These are phyloP conservation scores for Whalleya microplaca DNA, from an alignment of 2,329 filamentous ascomycete species.

Conservation along the genomic window DNA sequence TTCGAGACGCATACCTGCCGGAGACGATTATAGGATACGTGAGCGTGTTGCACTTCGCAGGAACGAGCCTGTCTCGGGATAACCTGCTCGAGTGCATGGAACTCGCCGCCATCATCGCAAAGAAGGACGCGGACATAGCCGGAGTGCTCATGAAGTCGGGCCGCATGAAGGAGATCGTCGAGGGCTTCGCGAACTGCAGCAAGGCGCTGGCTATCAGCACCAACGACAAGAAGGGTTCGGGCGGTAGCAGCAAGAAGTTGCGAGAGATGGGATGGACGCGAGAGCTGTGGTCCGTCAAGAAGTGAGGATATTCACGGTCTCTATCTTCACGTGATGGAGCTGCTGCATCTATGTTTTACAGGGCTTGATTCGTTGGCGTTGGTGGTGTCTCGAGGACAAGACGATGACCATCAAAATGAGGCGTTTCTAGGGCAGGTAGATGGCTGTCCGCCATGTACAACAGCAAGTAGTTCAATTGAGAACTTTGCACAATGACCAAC, in stretches of 20 bases:
- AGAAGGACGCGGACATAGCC: slow-evolving; percentile 69
- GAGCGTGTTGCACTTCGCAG: slow-evolving; percentile 77
- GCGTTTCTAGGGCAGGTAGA: slow-evolving; percentile 18
- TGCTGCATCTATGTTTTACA: slow-evolving; percentile 12
- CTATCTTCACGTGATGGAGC: slow-evolving; percentile 1
- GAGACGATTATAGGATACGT: slow-evolving; percentile 86
- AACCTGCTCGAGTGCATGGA: slow-evolving; percentile 86
- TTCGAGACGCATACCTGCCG: slow-evolving; percentile 81
- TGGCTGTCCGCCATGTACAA: slow-evolving; percentile 9
- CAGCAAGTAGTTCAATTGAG: neutral
- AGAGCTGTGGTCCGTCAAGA: slow-evolving; percentile 64
- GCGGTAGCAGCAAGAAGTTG: slow-evolving; percentile 60
- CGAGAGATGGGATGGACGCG: slow-evolving; percentile 65
- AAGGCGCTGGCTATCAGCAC: slow-evolving; percentile 67
- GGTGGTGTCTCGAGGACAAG: slow-evolving; percentile 11
- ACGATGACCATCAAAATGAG: slow-evolving; percentile 16
- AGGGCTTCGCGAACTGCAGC: slow-evolving; percentile 76
- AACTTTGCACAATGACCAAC: neutral
- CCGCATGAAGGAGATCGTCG: slow-evolving; percentile 76
- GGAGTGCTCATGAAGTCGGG: slow-evolving; percentile 64
- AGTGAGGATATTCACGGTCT: slow-evolving; percentile 25
- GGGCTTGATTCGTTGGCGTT: slow-evolving; percentile 18
- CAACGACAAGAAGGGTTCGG: slow-evolving; percentile 55
- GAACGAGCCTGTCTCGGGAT: slow-evolving; percentile 73
- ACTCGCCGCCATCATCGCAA: slow-evolving; percentile 74